These are phyloP conservation scores for Penicillium desertorum DNA, from an alignment of 495 filamentous ascomycete species.

Conservation along the genomic window DNA sequence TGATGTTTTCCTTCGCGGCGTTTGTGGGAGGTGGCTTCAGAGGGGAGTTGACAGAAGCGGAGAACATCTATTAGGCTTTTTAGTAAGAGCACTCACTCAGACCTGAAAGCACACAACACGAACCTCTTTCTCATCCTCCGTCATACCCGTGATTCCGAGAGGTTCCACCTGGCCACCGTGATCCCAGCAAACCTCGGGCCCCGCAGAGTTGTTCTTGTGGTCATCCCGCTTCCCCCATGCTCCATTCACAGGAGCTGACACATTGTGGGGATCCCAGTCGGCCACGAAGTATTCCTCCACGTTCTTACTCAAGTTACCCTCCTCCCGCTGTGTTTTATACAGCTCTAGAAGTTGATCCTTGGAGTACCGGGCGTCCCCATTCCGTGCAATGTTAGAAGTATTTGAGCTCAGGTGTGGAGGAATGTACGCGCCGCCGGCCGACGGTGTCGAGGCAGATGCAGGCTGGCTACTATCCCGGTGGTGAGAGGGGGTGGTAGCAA, in stretches of 20 bases:
- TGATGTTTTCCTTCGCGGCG: slow-evolving; percentile 64
- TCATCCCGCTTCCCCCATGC: slow-evolving; percentile 80
- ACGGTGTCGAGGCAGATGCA: slow-evolving; percentile 50
- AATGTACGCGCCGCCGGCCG: slow-evolving; percentile 55
- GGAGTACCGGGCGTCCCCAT: slow-evolving; percentile 69
- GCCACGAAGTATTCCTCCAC: slow-evolving; percentile 69
- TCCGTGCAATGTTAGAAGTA: slow-evolving; percentile 49
- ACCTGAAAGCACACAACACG: slow-evolving; percentile 22
- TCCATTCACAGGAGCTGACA: slow-evolving; percentile 60
- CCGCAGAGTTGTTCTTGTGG: slow-evolving; percentile 58
- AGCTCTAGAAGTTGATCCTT: slow-evolving; percentile 81
- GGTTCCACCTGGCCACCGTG: slow-evolving; percentile 68
- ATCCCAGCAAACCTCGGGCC: slow-evolving; percentile 89
- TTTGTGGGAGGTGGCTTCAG: slow-evolving; percentile 79
- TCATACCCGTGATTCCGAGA: slow-evolving; percentile 72
- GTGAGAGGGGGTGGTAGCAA: slow-evolving; percentile 60
- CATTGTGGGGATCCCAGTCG: slow-evolving; percentile 71
- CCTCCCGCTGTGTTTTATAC: slow-evolving; percentile 59
- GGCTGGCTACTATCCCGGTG: slow-evolving; percentile 49
- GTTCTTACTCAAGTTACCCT: slow-evolving; percentile 58
- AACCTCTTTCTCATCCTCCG: slow-evolving; percentile 81
- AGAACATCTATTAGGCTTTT: slow-evolving; percentile 59
- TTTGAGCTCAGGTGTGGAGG: slow-evolving; percentile 60
- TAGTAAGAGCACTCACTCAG: slow-evolving; percentile 14
- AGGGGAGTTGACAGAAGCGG: slow-evolving; percentile 85